These are phyloP conservation scores for Pichia sp. DNA, from an alignment of 1,139 yeast species.

Conservation along the genomic window DNA sequence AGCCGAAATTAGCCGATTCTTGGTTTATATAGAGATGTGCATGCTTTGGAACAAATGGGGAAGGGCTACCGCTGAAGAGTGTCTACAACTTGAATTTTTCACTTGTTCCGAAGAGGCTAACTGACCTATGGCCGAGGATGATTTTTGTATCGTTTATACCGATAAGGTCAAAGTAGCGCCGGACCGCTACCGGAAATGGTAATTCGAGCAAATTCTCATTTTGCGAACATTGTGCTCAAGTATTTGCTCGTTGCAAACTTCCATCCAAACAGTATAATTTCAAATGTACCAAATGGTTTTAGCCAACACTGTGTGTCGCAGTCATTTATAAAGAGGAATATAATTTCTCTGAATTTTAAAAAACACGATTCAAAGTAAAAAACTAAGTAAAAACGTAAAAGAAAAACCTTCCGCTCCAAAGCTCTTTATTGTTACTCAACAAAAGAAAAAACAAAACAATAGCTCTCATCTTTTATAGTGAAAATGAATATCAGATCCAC, in stretches of 20 bases:
- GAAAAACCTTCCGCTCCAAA: neutral
- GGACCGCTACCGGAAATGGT: neutral
- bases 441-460: neutral
- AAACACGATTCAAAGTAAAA: neutral
- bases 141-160: too few species aligned
- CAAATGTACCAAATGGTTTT: too few species aligned
- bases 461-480: neutral
- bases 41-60: slow-evolving; percentile 25
- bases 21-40: slow-evolving; percentile 20
- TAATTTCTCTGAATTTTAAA: too few species aligned
- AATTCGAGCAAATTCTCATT: neutral
- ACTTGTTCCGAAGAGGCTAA: neutral
- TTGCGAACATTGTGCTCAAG: neutral
- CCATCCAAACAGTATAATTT: neutral
- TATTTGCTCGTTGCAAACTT: neutral
- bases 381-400: too few species aligned
- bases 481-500: neutral
- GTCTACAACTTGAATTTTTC: slow-evolving; percentile 7
- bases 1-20: slow-evolving; percentile 12
- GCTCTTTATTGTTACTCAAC: neutral
- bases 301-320: too few species aligned
- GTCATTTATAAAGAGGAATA: too few species aligned
- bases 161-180: neutral
- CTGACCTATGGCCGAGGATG: neutral
- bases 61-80: slow-evolving; percentile 12